These are phyloP conservation scores for Schwanniomyces vanrijiae DNA, from an alignment of 805 yeast genomes.

Conservation along the genomic window DNA sequence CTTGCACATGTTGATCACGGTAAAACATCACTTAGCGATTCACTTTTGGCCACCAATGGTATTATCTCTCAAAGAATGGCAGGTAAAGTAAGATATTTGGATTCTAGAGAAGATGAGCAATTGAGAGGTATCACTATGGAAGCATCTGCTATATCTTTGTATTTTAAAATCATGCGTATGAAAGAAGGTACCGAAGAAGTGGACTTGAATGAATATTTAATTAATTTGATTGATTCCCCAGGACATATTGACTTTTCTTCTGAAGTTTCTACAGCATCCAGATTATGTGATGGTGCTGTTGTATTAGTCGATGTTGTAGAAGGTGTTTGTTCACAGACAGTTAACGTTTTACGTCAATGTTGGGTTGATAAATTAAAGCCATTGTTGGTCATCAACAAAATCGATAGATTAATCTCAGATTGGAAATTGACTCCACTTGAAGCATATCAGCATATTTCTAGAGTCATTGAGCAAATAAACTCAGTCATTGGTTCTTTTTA, in stretches of 20 bases:
- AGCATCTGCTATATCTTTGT: slow-evolving; percentile 91
- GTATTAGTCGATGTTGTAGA: slow-evolving; percentile 95
- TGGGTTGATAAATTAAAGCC: slow-evolving; percentile 94
- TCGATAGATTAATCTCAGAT: slow-evolving; percentile 83
- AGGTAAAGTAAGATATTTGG: slow-evolving; percentile 90
- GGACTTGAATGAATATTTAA: slow-evolving; percentile 70
- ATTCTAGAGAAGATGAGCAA: slow-evolving; percentile 95
- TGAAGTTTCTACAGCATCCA: slow-evolving; percentile 93
- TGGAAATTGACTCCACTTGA: slow-evolving; percentile 79
- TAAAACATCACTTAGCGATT: slow-evolving; percentile 91
- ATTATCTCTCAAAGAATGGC: slow-evolving; percentile 93
- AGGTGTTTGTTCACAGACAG: slow-evolving; percentile 97
- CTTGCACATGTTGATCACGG: slow-evolving; percentile 99
- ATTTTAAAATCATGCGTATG: slow-evolving; percentile 64
- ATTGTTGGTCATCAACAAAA: slow-evolving; percentile 82
- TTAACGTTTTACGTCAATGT: slow-evolving; percentile 90
- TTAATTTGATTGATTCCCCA: slow-evolving; percentile 95
- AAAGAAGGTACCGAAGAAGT: slow-evolving; percentile 33
- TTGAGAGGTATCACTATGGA: slow-evolving; percentile 97
- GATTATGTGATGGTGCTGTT: slow-evolving; percentile 96
- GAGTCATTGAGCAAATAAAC: slow-evolving; percentile 88
- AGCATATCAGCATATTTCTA: slow-evolving; percentile 77
- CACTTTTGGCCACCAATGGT: slow-evolving; percentile 91
- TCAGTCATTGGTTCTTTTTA: slow-evolving; percentile 91
- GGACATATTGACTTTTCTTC: slow-evolving; percentile 98